Evolutionary conservation across 1,139 yeast genomes (phyloP), one percentile per base, ranked within the genome.

Genomic region (Debaryomycetaceae sp.): DNA sequence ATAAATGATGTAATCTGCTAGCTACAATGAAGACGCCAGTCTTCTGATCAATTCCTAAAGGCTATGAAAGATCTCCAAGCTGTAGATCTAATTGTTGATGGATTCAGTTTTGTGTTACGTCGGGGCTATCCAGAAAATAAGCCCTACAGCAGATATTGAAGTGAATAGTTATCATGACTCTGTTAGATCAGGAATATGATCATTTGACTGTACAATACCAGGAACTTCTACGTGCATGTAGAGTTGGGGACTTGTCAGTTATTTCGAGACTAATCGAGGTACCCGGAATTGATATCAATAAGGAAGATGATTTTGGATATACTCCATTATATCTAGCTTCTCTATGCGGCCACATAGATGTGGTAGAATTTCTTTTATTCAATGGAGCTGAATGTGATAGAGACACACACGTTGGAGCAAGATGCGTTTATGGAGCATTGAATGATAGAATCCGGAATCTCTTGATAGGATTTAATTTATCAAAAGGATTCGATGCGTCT

Each of bases 351-450:
- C 92, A 85, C 57, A 73, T 70, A 45, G 64, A 65, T 1, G 71
- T 85, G 6, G 94, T 86, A 13, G 70, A 67, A 42, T 59, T 81
- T 39, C 62, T 86, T 24, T 63, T 86, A 8, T 48, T 58, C 22
- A 70, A 81, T 38, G 95, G 95, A 6, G 89, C 94, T 0, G 71
- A 80, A 2, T 83, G 91, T 58, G 91, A 84, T 56, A 70, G 89
- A 53, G 92, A 85, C 53, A 81, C 89, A 16, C 81, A 80, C 53
- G 87, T 85, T 58, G 94, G 95, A 2, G 88, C 84, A 8, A 70
- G 94, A 34, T 85, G 92, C 48, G 71, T 85, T 2, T 84, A 86
- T 53, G 94, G 91, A 2, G 94, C 94, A 0, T 60, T 86, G 41
- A 86, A 76, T 18, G 88, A 83, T 51, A 61, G 67, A 9, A 86